phyloP scores from a whole-genome alignment of 768 basidiomycete species.

The Galerina sulciceps region DNA sequence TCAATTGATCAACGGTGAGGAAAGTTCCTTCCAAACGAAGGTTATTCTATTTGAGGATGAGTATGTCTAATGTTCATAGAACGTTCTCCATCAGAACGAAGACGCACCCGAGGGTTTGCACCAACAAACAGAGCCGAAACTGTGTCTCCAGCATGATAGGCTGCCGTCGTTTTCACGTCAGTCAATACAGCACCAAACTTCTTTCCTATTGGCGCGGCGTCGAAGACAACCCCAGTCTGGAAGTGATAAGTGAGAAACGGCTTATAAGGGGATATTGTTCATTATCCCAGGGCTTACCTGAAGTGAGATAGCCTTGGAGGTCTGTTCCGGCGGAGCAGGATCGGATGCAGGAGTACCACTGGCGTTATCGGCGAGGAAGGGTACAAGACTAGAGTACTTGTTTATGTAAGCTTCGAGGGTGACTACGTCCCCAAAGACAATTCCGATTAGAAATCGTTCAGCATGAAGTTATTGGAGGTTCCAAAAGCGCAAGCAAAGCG shows the following conservation, averaged over 20 bases:
- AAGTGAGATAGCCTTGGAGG: constrained; percentile 67
- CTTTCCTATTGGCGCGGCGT: constrained; percentile 57
- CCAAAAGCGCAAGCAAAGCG: constrained; percentile 10
- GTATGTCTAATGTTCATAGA: constrained; percentile 1
- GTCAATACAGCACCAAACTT: constrained; percentile 64
- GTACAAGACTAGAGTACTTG: constrained; percentile 70
- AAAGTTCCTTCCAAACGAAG: constrained; percentile 75
- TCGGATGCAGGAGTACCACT: constrained; percentile 60
- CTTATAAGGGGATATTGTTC: background rate
- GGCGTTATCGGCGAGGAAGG: constrained; percentile 58
- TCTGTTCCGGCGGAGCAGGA: constrained; percentile 66
- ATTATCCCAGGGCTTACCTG: constrained; percentile 43
- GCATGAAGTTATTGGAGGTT: constrained; percentile 8
- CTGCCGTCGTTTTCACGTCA: constrained; percentile 50
- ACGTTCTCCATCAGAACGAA: constrained; percentile 8
- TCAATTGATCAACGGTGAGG: constrained; percentile 63
- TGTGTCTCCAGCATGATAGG: constrained; percentile 61
- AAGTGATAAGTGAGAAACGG: constrained; percentile 1
- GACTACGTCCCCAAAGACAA: constrained; percentile 38
- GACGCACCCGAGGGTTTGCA: constrained; percentile 74
- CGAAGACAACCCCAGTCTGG: constrained; percentile 66
- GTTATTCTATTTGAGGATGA: constrained; percentile 60
- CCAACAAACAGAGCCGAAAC: constrained; percentile 72
- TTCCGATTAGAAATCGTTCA: constrained; percentile 9
- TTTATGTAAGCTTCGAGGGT: constrained; percentile 84